Percentiles rank a stretch among this genome's conserved stretches.
These are phyloP conservation scores for Yamadazyma atlantica DNA, from an alignment of 1,139 yeast genomes.

Conservation along the genomic window DNA sequence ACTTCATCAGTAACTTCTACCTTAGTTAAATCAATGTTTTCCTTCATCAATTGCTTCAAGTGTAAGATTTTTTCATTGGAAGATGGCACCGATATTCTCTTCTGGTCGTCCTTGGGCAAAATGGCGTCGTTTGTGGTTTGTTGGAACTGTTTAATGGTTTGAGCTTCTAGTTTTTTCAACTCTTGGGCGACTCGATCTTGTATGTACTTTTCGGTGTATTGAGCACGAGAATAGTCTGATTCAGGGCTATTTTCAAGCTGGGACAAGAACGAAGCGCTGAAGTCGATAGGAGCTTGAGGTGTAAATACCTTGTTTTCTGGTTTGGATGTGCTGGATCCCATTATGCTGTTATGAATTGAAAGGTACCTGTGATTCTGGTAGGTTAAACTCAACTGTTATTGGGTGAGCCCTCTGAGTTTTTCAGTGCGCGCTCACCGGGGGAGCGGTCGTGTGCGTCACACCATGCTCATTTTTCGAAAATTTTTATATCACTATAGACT, in stretches of 20 bases:
- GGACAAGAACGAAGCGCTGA: conserved; percentile 64
- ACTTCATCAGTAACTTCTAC: conserved; percentile 32
- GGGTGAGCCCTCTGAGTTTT: neutral
- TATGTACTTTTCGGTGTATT: conserved; percentile 72
- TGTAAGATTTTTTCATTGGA: conserved; percentile 41
- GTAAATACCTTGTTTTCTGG: conserved; percentile 66
- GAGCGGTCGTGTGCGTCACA: neutral
- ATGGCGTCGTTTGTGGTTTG: conserved; percentile 46
- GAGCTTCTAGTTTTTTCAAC: conserved; percentile 59
- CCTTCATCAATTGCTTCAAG: conserved; percentile 47
- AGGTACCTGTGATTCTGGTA: neutral
- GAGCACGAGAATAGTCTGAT: conserved; percentile 81
- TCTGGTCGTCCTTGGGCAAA: conserved; percentile 30
- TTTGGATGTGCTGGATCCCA: conserved; percentile 60
- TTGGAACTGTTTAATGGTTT: conserved; percentile 58
- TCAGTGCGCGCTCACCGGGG: neutral
- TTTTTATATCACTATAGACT: neutral
- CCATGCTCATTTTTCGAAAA: neutral
- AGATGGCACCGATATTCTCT: conserved; percentile 28
- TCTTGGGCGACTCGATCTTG: conserved; percentile 74
- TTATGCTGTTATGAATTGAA: conserved; percentile 14
- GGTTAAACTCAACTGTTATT: neutral
- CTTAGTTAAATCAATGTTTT: conserved; percentile 47
- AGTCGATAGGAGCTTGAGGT: conserved; percentile 75
- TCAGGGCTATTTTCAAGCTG: conserved; percentile 74